Evolutionary conservation across 371 early-diverging fungal genomes (phyloP), one percentile per base, ranked within the genome.

Genomic region (Zychaea mexicana): DNA sequence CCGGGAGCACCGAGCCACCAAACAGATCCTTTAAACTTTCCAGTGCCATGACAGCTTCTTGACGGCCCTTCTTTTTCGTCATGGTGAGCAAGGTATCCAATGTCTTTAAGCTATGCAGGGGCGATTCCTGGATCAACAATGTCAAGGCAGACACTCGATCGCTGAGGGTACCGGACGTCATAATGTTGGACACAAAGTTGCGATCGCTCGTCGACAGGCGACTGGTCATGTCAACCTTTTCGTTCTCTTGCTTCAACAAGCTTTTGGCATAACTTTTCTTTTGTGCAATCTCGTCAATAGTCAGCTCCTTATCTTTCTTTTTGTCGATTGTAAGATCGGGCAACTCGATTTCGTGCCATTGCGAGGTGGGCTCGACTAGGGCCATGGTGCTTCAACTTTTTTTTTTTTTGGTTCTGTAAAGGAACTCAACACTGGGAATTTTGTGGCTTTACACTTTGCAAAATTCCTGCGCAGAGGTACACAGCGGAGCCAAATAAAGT

Each of bases 141-240:
- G 96, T 96, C 64, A 98, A 72, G 7, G 98, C 98, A 21, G 96
- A 95, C 15, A 97, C 88, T 60, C 92, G 91, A 86, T 98, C 98
- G 64, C 87, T 90, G 57, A 94, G 75, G 15, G 98, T 97, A 78
- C 98, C 98, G 31, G 93, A 92, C 47, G 86, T 73, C 73, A 98
- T 76, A 47, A 98, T 90, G 57, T 93, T 93, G 38, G 90, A 78
- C 36, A 96, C 85, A 74, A 97, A 97, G 57, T 86, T 85, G 62
- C 86, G 84, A 79, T 98, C 96, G 36, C 93, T 88, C 5, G 89
- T 79, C 5, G 88, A 85, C 21, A 90, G 70, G 21, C 62, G 66
- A 2, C 81, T 78, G 56, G 82, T 81, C 42, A 81, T 81, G 60
- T 87, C 89, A 60, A 88, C 88, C n/a, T 77, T 79, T 32, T 81